phyloP scores from a whole-genome alignment of 305 asterid genomes.

The Ruellia speciosa region DNA sequence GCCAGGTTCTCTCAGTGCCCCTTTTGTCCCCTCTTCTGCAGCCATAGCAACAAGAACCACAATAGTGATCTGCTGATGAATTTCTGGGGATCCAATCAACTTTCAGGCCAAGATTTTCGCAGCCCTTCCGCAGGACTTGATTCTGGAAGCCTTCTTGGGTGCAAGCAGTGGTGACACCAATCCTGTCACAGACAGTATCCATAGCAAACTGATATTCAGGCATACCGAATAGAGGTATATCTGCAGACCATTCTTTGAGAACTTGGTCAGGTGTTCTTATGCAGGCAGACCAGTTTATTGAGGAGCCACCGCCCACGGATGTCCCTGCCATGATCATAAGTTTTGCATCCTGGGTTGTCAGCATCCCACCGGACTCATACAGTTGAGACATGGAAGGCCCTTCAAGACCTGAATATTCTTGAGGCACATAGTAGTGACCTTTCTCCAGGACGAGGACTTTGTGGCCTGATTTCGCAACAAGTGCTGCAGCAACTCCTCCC shows the following conservation, averaged over 20 bases:
- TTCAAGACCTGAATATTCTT: conserved; percentile 79
- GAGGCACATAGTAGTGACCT: conserved; percentile 63
- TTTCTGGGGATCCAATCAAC: conserved; percentile 54
- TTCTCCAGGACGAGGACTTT: conserved; percentile 79
- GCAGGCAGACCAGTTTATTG: conserved; percentile 81
- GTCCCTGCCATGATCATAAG: conserved; percentile 60
- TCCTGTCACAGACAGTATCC: conserved; percentile 63
- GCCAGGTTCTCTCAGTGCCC: conserved; percentile 74
- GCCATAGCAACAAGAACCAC: conserved; percentile 86
- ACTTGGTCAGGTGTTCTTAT: conserved; percentile 62
- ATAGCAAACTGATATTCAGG: conserved; percentile 58
- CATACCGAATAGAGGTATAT: conserved; percentile 40
- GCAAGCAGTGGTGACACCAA: conserved; percentile 62
- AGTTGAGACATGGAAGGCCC: conserved; percentile 62
- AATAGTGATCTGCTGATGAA: conserved; percentile 58
- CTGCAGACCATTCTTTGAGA: conserved; percentile 62
- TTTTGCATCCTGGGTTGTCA: conserved; percentile 60
- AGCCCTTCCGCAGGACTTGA: conserved; percentile 55
- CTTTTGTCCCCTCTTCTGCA: conserved; percentile 84
- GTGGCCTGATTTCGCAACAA: conserved; percentile 67
- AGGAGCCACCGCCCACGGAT: conserved; percentile 86
- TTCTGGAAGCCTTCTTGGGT: conserved; percentile 60
- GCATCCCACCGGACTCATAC: conserved; percentile 61
- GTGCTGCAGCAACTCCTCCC: conserved; percentile 82
- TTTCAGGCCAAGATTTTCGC: conserved; percentile 58